phyloP scores from a whole-genome alignment of 371 early-diverging fungal species.

The Massospora cicadina region DNA sequence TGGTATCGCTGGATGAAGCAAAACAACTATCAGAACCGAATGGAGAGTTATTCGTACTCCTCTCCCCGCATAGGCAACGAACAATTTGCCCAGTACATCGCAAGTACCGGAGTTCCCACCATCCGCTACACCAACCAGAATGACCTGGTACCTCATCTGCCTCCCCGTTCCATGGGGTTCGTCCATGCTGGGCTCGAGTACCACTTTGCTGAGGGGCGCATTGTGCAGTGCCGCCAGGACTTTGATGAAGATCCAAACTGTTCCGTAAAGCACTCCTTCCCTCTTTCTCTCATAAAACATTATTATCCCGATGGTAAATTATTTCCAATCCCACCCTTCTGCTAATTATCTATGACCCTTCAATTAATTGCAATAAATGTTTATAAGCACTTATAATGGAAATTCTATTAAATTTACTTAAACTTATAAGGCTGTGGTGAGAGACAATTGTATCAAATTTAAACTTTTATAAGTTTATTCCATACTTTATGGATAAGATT shows the following conservation, averaged over 20 bases:
- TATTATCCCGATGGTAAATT: background rate
- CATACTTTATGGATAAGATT: too few species aligned
- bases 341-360: background rate
- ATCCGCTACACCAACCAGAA: background rate
- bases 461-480: too few species aligned
- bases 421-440: background rate
- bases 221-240: background rate
- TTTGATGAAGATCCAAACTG: background rate
- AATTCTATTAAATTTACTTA: background rate
- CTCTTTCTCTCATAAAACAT: background rate
- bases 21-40: background rate
- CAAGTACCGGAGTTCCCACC: background rate
- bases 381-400: background rate
- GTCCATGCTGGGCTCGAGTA: constrained; percentile 2
- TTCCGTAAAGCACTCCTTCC: background rate
- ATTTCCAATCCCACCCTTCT: background rate
- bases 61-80: background rate
- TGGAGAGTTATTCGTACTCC: background rate
- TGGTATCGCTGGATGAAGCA: background rate
- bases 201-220: background rate
- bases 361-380: too few species aligned
- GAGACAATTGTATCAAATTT: background rate
- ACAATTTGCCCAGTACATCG: background rate
- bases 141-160: constrained; percentile 3
- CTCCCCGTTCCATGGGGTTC: background rate